These are phyloP conservation scores for Exserohilum turcica DNA, from an alignment of 2,329 filamentous ascomycete genomes.

Conservation along the genomic window DNA sequence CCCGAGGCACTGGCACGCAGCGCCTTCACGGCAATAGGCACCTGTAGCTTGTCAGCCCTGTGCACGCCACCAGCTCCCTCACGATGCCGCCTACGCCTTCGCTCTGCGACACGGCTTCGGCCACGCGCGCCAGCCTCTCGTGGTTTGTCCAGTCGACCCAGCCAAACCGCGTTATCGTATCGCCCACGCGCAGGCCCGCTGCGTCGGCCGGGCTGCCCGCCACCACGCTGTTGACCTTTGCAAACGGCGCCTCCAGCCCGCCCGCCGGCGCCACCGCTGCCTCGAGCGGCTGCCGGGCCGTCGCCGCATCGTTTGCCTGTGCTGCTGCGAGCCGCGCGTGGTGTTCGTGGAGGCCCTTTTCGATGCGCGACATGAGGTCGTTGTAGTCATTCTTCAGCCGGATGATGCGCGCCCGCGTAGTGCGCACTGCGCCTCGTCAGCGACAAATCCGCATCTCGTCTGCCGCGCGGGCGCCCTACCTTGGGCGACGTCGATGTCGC, in stretches of 20 bases:
- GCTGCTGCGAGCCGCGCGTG: conserved; percentile 73
- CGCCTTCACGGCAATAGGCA: conserved; percentile 70
- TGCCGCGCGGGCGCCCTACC: conserved; percentile 60
- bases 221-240: conserved; percentile 85
- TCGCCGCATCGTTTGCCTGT: conserved; percentile 48
- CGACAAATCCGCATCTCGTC: conserved; percentile 1
- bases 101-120: conserved; percentile 86
- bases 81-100: conserved; percentile 72
- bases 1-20: conserved; percentile 54
- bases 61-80: neutral
- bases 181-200: conserved; percentile 80
- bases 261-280: conserved; percentile 32
- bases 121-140: conserved; percentile 81
- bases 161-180: conserved; percentile 84
- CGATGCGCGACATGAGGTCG: conserved; percentile 79
- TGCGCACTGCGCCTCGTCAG: conserved; percentile 71
- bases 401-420: conserved; percentile 89
- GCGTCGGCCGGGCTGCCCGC: conserved; percentile 77
- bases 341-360: conserved; percentile 84
- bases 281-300: conserved; percentile 23
- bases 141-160: conserved; percentile 83
- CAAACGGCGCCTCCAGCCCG: conserved; percentile 71
- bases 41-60: conserved; percentile 55
- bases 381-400: conserved; percentile 92
- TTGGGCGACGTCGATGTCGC: conserved; percentile 93